Evolutionary conservation across 208 protist genomes (phyloP), one percentile per base, ranked within the genome.

Genomic region (Crithidia sp.): DNA sequence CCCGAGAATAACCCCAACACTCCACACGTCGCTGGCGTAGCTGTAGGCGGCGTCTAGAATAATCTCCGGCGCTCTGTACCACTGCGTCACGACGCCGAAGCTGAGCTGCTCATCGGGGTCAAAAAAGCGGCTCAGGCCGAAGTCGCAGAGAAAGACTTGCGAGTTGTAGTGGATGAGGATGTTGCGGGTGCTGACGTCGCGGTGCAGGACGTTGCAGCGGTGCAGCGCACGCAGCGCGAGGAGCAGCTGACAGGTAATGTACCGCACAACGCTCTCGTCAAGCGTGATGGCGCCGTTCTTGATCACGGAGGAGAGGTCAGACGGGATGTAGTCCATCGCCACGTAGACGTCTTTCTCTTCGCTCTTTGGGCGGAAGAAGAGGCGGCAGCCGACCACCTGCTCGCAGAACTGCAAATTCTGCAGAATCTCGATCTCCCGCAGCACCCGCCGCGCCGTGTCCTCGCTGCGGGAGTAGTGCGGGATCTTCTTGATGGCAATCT

Each of bases 291-390:
- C 77, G 10, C 78, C 83, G 71, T 91, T 93, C 57, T 96, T 95
- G 57, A 95, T 91, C 8, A 96, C 82, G 13, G 83, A 80, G 9
- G 91, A 96, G 36, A 96, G 77, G 62, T 96, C 91, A 0, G 87
- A 94, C 0, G 94, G 87, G 52, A 96, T 87, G 83, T 88, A 96
- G 67, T 96, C 90, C 94, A 97, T 97, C 57, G 88, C 94, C 28
- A 96, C 86, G 77, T 96, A 97, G 4, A 97, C 86, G 60, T 96
- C 98, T 66, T 98, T 98, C 73, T 99, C 92, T 37, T 78, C 80
- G 61, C 87, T 91, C 17, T 79, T 85, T 7, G 89, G 92, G 4
- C 97, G 94, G 62, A 96, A 97, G 60, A 97, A 88, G 44, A 95
- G 70, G 2, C 88, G 84, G 80, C 91, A 95, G 58, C 87, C 92